Evolutionary conservation across 805 yeast species (phyloP), one percentile per base, ranked within the genome.

Genomic region (Spathaspora boniae): DNA sequence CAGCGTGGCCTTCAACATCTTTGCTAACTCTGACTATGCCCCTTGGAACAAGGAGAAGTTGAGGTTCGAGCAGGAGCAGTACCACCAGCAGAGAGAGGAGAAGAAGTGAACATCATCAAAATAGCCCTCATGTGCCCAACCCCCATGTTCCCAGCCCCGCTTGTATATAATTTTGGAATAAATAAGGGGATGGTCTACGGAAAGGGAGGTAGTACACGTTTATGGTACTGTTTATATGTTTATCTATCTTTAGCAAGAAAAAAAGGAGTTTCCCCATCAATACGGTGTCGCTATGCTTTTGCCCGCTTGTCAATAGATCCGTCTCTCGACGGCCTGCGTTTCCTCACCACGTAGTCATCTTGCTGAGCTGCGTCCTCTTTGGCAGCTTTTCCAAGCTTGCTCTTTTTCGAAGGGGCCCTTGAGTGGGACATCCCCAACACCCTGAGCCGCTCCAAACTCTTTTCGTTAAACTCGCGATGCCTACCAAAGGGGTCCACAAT

Each of bases 11-110:
- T 67, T 62, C 53, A 68, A 68, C 47, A 38, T 68, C 19, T 68
- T 59, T 50, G 61, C 63, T 43, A 68, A 68, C 54, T 64, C 70
- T 17, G 72, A 68, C 46, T 68, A 47, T 47, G 66, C 71, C 33
- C 50, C 48, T 24, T 59, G 62, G 65, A 68, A 68, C 55, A 51
- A 55, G 43, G 40, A 60, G 31, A 68, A 68, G 53, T 58, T 63
- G 48, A 58, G 51, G 24, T 68, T 65, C 46, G 57, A 54, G 38
- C 49, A 55, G 43, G 50, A 45, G 20, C 56, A 62, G 37, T 56
- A 57, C 45, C 60, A 54, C 24, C 54, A 59, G 34, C 50, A 50
- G 17, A 57, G 62, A 37, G 42, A 18, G 14, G 26, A 27, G 12
- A 22, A 22, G 25, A 12, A 22, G 11, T 22, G 12, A 12, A 22